These are phyloP conservation scores for Capsicum rhomboideum DNA, from an alignment of 257 asterid genomes.

Conservation along the genomic window DNA sequence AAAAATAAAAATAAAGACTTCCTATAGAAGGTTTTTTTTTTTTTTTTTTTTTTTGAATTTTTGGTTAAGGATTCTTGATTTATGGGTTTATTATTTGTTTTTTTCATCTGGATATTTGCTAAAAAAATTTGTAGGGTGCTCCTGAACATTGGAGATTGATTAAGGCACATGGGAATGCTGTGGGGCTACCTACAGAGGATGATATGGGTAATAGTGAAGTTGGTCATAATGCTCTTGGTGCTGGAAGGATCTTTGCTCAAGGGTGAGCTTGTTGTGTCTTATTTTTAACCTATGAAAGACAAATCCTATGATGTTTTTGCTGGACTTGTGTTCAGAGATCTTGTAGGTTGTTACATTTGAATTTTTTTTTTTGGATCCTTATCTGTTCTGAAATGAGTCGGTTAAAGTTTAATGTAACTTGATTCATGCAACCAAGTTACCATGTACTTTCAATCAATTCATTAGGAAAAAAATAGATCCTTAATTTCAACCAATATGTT, in stretches of 20 bases:
- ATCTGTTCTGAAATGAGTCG: neutral
- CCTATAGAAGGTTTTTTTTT: slow-evolving; percentile 34
- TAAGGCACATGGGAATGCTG: slow-evolving; percentile 90
- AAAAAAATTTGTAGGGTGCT: slow-evolving; percentile 50
- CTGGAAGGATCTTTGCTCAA: slow-evolving; percentile 94
- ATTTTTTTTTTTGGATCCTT: neutral
- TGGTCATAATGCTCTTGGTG: slow-evolving; percentile 99
- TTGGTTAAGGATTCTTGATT: neutral
- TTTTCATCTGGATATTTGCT: neutral
- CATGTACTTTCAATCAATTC: neutral
- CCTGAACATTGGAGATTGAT: slow-evolving; percentile 96
- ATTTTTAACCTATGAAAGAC: neutral
- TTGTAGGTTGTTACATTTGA: neutral
- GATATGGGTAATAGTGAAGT: slow-evolving; percentile 99
- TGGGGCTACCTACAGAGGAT: slow-evolving; percentile 94
- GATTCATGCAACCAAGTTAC: neutral
- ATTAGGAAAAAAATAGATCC: neutral
- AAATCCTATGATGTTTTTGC: neutral
- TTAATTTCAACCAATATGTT: neutral
- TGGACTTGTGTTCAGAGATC: neutral
- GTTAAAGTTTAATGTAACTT: neutral
- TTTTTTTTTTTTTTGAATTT: neutral
- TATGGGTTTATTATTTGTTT: neutral
- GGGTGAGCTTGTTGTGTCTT: slow-evolving; percentile 41
- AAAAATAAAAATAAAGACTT: no score